phyloP scores from a whole-genome alignment of 2,329 filamentous ascomycete species.

The Fulvia fulva region DNA sequence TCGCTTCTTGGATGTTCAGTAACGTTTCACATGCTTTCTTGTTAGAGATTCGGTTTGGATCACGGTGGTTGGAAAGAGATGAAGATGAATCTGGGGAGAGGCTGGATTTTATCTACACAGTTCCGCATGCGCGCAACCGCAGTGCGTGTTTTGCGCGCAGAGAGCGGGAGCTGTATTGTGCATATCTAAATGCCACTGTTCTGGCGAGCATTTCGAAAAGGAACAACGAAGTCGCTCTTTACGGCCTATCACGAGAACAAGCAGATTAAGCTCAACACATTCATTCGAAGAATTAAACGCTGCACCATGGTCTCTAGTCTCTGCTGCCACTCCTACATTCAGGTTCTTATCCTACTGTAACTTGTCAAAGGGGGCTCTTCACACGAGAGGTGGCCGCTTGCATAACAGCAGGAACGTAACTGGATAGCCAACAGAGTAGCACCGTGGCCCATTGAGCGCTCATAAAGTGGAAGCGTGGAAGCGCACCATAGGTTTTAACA shows the following conservation, averaged over 20 bases:
- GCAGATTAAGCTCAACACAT: not conserved
- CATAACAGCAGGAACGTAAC: too few species aligned
- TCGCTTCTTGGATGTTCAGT: not conserved
- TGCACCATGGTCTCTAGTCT: not conserved
- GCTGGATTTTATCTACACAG: not conserved
- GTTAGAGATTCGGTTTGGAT: not conserved
- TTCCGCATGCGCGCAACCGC: slow-evolving; percentile 3
- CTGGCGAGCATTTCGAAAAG: not conserved
- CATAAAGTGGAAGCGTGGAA: too few species aligned
- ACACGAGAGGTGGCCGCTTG: too few species aligned
- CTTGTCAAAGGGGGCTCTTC: too few species aligned
- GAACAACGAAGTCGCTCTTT: slow-evolving; percentile 3
- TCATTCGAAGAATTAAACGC: slow-evolving; percentile 1
- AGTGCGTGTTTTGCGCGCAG: slow-evolving; percentile 4
- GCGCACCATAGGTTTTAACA: too few species aligned
- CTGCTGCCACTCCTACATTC: too few species aligned
- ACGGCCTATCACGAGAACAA: slow-evolving; percentile 12
- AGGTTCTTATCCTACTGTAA: too few species aligned
- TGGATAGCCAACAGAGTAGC: too few species aligned
- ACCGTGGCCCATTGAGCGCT: too few species aligned
- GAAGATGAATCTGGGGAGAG: not conserved
- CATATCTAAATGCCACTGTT: slow-evolving; percentile 6
- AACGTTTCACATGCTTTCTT: slow-evolving; percentile 1
- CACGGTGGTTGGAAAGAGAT: not conserved
- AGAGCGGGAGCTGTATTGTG: slow-evolving; percentile 4